Evolutionary conservation across 257 asterid genomes (phyloP).

Genomic region (Petunia axillaris): DNA sequence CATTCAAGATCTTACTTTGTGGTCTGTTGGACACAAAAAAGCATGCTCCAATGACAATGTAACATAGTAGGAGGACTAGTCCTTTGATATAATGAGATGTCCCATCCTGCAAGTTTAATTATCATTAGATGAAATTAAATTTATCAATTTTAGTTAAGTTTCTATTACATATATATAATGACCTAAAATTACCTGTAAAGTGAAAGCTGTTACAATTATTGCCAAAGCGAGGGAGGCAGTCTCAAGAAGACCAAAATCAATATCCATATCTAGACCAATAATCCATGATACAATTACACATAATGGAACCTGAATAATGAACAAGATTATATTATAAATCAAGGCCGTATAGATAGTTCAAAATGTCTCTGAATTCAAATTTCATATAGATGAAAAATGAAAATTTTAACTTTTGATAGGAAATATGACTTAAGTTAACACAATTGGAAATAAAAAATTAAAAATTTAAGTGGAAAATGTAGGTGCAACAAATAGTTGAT

Average conservation of each 20-base stretch:
- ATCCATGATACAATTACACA: conserved; percentile 71
- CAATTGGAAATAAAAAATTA: not conserved
- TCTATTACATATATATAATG: not conserved
- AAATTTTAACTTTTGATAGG: not conserved
- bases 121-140: too few species aligned
- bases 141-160: not conserved
- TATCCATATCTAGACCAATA: conserved; percentile 68
- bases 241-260: conserved; percentile 61
- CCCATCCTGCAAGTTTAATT: conserved; percentile 63
- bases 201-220: conserved; percentile 66
- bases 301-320: conserved; percentile 58
- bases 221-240: conserved; percentile 69
- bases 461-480: not conserved
- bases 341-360: too few species aligned
- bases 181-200: conserved; percentile 59
- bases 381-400: not conserved
- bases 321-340: not conserved
- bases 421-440: not conserved
- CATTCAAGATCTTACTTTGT: conserved; percentile 40
- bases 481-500: not conserved
- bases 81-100: conserved; percentile 94
- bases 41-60: conserved; percentile 70
- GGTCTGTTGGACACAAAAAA: conserved; percentile 61
- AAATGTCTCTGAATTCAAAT: too few species aligned
- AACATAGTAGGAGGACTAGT: conserved; percentile 71